Conservation (phyloP, 306 rosid genomes). For the Casuarina equisetifolia region DNA sequence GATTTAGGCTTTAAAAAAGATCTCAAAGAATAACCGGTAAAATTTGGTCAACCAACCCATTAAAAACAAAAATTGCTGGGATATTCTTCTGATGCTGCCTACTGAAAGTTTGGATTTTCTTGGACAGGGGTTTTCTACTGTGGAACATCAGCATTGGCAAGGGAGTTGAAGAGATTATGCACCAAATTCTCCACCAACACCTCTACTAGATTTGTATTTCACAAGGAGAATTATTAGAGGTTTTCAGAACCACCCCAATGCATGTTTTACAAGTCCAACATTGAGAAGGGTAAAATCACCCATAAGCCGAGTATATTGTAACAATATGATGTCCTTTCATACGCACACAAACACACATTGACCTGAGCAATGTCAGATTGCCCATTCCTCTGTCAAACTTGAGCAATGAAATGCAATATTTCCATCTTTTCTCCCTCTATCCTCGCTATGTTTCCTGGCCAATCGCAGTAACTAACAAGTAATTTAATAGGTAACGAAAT, state of each 20-base stretch:
- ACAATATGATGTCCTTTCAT: background rate
- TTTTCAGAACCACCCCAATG: slow-evolving; percentile 2
- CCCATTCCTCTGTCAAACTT: too few species aligned
- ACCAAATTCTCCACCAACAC: slow-evolving; percentile 82
- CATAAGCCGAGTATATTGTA: background rate
- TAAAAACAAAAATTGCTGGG: background rate
- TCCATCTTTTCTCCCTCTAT: too few species aligned
- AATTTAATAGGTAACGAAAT: too few species aligned
- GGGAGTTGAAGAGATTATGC: slow-evolving; percentile 59
- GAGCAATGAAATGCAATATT: too few species aligned
- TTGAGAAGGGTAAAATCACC: slow-evolving; percentile 26
- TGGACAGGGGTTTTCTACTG: slow-evolving; percentile 81
- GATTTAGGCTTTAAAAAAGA: background rate
- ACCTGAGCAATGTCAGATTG: too few species aligned
- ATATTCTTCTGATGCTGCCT: background rate
- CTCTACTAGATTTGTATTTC: slow-evolving; percentile 76
- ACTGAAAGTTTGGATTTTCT: slow-evolving; percentile 28
- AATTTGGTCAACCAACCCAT: slow-evolving; percentile 1
- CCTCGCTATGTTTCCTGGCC: too few species aligned
- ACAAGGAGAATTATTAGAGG: slow-evolving; percentile 64
- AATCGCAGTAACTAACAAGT: too few species aligned
- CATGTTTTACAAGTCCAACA: slow-evolving; percentile 29
- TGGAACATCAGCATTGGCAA: slow-evolving; percentile 68
- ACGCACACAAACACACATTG: too few species aligned
- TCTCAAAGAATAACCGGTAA: background rate